phyloP scores from a whole-genome alignment of 2,329 filamentous ascomycete genomes.

The Cercospora sp. region DNA sequence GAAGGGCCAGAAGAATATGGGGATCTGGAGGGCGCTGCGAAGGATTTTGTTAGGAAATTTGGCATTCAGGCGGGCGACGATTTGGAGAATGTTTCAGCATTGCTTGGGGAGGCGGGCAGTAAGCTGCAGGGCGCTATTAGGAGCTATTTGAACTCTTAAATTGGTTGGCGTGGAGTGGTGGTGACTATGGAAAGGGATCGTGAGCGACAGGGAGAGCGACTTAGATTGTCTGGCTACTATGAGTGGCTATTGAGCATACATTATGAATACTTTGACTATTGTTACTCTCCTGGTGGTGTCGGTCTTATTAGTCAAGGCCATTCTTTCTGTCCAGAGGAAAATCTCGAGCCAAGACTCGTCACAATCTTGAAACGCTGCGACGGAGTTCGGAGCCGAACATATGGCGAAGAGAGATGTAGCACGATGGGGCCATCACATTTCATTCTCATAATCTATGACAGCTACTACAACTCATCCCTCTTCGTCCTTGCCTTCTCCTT shows the following conservation, averaged over 20 bases:
- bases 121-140: slow-evolving; percentile 69
- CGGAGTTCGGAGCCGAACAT: not conserved
- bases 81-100: slow-evolving; percentile 80
- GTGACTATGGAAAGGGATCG: not conserved
- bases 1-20: slow-evolving; percentile 69
- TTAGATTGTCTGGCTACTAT: not conserved
- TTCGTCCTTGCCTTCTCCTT: slow-evolving; percentile 20
- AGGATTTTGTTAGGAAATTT: slow-evolving; percentile 93
- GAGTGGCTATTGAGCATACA: not conserved
- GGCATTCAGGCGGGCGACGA: slow-evolving; percentile 95
- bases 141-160: slow-evolving; percentile 37
- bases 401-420: not conserved
- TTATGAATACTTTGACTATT: not conserved
- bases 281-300: not conserved
- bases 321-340: not conserved
- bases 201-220: not conserved
- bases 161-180: not conserved
- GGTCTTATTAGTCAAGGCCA: not conserved
- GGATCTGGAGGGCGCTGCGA: slow-evolving; percentile 87
- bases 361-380: not conserved
- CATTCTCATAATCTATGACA: not conserved
- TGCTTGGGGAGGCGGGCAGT: slow-evolving; percentile 81
- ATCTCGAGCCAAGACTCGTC: not conserved
- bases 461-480: slow-evolving; percentile 37
- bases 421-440: not conserved